phyloP scores from a whole-genome alignment of 306 rosid species.

The Inga laurina region DNA sequence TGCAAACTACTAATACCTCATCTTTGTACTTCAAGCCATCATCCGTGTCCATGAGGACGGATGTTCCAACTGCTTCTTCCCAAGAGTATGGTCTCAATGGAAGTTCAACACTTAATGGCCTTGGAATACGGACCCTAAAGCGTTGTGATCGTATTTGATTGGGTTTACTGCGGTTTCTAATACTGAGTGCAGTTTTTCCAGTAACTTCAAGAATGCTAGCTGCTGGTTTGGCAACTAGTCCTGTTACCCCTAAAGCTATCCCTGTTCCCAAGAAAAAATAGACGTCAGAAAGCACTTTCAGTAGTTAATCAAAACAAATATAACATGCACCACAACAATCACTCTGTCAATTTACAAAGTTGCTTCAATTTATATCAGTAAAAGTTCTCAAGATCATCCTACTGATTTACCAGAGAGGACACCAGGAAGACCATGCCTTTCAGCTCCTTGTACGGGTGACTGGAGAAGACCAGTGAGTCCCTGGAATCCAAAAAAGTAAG shows the following conservation, averaged over 20 bases:
- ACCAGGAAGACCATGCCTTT: constrained; percentile 98
- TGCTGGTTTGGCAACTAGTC: constrained; percentile 94
- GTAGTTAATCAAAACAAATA: constrained; percentile 15
- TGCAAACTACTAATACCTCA: constrained; percentile 75
- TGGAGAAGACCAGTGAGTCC: constrained; percentile 98
- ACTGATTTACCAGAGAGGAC: constrained; percentile 74
- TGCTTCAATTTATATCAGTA: constrained; percentile 10
- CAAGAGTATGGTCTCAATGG: constrained; percentile 83
- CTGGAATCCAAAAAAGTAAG: constrained; percentile 47
- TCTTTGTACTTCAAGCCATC: constrained; percentile 65
- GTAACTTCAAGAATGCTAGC: constrained; percentile 98
- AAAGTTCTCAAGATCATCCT: constrained; percentile 21
- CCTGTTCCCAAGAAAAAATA: constrained; percentile 50
- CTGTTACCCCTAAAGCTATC: constrained; percentile 84
- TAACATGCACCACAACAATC: constrained; percentile 12
- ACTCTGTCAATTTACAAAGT: constrained; percentile 1
- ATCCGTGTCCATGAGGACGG: constrained; percentile 67
- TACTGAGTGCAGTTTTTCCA: constrained; percentile 88
- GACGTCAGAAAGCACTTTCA: constrained; percentile 25
- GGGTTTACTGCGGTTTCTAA: constrained; percentile 87
- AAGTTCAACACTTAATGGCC: constrained; percentile 62
- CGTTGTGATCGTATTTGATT: constrained; percentile 58
- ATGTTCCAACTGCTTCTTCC: constrained; percentile 89
- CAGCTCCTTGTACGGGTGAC: constrained; percentile 90
- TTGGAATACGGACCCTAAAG: constrained; percentile 74